These are phyloP conservation scores for Moesziomyces sp. DNA, from an alignment of 1,284 basidiomycete genomes.

Conservation along the genomic window DNA sequence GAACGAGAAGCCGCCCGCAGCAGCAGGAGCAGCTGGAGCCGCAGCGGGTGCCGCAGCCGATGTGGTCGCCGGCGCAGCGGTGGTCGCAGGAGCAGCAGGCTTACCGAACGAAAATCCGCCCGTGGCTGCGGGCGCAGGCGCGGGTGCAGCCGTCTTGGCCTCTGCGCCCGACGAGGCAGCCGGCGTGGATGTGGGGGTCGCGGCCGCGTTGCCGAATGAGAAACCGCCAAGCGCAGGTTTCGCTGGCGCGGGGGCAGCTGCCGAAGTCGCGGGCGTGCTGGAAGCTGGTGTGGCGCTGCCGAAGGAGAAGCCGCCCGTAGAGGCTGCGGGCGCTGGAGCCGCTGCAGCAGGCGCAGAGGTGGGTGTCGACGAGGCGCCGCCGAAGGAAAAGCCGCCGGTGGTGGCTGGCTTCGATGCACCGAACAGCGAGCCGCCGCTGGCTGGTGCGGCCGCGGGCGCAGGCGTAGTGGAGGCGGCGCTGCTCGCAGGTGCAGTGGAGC, in stretches of 20 bases:
- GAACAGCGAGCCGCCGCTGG: conserved; percentile 26
- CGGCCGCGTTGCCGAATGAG: conserved; percentile 12
- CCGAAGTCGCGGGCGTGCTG: conserved; percentile 57
- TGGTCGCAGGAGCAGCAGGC: conserved; percentile 37
- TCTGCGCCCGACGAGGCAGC: conserved; percentile 46
- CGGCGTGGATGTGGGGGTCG: conserved; percentile 11
- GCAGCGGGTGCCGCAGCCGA: conserved; percentile 33
- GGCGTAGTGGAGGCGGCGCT: conserved; percentile 9
- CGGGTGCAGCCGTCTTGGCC: conserved; percentile 10
- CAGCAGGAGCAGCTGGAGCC: conserved; percentile 17
- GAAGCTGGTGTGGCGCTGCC: conserved; percentile 26
- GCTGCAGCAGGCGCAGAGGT: conserved; percentile 41
- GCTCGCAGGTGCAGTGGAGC: conserved; percentile 4
- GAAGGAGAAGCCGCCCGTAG: conserved; percentile 46
- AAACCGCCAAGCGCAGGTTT: conserved; percentile 50
- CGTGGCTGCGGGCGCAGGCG: conserved; percentile 47
- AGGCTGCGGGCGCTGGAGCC: conserved; percentile 32
- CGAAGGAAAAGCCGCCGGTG: conserved; percentile 29
- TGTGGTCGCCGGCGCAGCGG: conserved; percentile 56
- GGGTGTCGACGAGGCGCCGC: conserved; percentile 18
- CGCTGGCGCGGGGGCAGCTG: conserved; percentile 11
- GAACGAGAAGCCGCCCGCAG: conserved; percentile 39
- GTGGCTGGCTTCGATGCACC: conserved; percentile 51
- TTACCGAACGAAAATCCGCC: conserved; percentile 56
- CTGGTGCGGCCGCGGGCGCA: conserved; percentile 13